Percentiles rank a stretch among this genome's conserved stretches.
Evolutionary conservation across 208 protist species (phyloP).

Genomic region (Leptomonas pyrrhocoris): DNA sequence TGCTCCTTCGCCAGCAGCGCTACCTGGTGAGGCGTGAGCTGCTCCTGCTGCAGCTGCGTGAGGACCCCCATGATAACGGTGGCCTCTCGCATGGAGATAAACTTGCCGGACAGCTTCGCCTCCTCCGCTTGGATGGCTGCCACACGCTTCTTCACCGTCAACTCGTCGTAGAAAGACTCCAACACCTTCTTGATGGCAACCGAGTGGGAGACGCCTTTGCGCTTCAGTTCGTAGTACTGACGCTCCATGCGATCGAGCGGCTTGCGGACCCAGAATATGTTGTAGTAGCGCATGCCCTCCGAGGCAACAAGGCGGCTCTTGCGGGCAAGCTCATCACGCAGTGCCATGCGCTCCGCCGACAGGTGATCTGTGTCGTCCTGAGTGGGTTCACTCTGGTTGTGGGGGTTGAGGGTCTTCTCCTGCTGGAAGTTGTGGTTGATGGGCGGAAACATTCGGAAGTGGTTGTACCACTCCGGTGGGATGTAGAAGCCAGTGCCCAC

Average conservation of each 20-base stretch:
- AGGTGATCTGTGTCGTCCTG: conserved; percentile 68
- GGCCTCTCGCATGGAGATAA: conserved; percentile 91
- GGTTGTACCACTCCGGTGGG: conserved; percentile 91
- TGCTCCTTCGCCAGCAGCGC: conserved; percentile 65
- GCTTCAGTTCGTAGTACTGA: conserved; percentile 82
- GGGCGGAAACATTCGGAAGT: conserved; percentile 93
- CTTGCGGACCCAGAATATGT: conserved; percentile 92
- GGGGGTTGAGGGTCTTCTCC: conserved; percentile 90
- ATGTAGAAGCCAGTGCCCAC: conserved; percentile 93
- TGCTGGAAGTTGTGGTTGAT: conserved; percentile 90
- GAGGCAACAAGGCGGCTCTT: conserved; percentile 86
- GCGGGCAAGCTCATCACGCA: conserved; percentile 82
- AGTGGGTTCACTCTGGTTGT: conserved; percentile 76
- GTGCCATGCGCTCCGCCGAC: conserved; percentile 60
- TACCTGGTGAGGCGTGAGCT: conserved; percentile 88
- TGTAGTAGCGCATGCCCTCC: conserved; percentile 93
- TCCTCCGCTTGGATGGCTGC: conserved; percentile 89
- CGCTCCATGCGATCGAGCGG: conserved; percentile 92
- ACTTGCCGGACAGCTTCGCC: conserved; percentile 87
- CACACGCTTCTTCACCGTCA: conserved; percentile 85
- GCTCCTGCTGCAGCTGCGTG: conserved; percentile 82
- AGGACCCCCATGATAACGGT: conserved; percentile 85
- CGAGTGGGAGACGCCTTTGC: conserved; percentile 69
- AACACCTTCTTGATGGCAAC: conserved; percentile 83
- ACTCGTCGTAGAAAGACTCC: conserved; percentile 76